Base-by-base conservation (phyloP, 2,329 filamentous ascomycete species). In the Colletotrichum godetiae region DNA sequence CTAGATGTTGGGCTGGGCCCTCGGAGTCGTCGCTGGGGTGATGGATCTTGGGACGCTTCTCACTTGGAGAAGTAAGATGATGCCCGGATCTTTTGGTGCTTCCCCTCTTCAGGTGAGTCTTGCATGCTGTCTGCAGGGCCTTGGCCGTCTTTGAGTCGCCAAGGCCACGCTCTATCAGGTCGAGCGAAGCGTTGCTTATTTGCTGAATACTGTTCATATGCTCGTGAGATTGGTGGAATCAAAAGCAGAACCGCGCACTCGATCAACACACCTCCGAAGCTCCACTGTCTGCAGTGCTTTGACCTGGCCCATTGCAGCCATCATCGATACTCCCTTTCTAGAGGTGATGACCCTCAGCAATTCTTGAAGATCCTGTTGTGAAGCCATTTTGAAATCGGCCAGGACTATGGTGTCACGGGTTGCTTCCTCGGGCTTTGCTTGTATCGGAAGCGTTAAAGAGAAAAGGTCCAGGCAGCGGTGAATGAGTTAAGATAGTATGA, bases 341-440 rank as follows among this genome's bases (percentile, higher is more conserved):
- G 86, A 85, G 4, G 88, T 92, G 76, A 92, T 82, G 67, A 92
- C 84, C 59, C 89, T 89, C 66, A 92, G 83, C 19, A 92, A 85
- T 77, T 91, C 90, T 76, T 92, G 89, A 27, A 92, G 81, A 75
- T 92, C 90, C 73, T 89, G 86, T 75, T 90, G 88, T 1, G 87
- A 84, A 8, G 88, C 85, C 89, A 91, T 90, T 3, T n/a, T 7
- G 8, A n/a, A 42, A 29, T 27, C 22, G 15, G 52, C 22, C 22
- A 27, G 52, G 13, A 22, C 52, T 22, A 27, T 24, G 6, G 52
- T 22, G 15, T 55, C 42, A n/a, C 19, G 15, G 19, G 42, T n/a
- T 8, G 19, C 42, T 49, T 49, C 7, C 42, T n/a, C 7, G 15
- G 12, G 19, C 42, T 19, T 49, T 49, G 19, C 8, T 49, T 49